Base-by-base conservation (phyloP, 495 filamentous ascomycete species). In the Coniosporium apollinis region DNA sequence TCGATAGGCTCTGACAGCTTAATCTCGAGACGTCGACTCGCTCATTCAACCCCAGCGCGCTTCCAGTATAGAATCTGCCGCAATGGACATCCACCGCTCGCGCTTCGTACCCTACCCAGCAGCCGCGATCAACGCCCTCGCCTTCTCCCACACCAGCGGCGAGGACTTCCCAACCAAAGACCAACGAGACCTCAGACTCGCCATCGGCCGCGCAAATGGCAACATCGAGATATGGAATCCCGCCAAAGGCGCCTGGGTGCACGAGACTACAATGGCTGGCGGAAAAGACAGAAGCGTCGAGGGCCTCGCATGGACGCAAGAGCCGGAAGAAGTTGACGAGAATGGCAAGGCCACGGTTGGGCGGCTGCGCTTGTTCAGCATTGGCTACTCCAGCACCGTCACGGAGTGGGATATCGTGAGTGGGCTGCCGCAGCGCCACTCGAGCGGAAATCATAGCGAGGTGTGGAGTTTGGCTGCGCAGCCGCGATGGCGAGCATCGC, bases 181-280 rank as follows among this genome's bases (percentile, higher is more conserved):
- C n/a, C n/a, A n/a, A n/a, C n/a, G n/a, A n/a, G 60, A 61, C 32
- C 63, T 79, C 30, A 72, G 85, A 42, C 70, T 96, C 14, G 91
- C 89, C 9, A 68, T 99, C 45, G 89, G 89, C 33, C 76, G 89
- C 42, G 77, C 83, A 29, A 94, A 94, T 54, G 89, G 89, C 47
- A 82, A 93, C 49, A 89, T 99, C 46, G 89, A 96, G 59, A 85
- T 99, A 41, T 99, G 91, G 91, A 94, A 94, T 54, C 89, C 91
- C 5, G 56, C 79, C 39, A 69, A 70, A 42, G 85, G 86, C 10
- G 58, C 67, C 30, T 99, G 89, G 89, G 67, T 80, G 47, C 89
- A 94, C 47, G 89, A 99, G 60, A 76, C 72, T 10, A 72, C 80
- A 24, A 71, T 94, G 6, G 68, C 67, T 24, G 89, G 89, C 41